Conservation (phyloP, 352 stramenopile genomes). For the Globisporangium okanoganense region DNA sequence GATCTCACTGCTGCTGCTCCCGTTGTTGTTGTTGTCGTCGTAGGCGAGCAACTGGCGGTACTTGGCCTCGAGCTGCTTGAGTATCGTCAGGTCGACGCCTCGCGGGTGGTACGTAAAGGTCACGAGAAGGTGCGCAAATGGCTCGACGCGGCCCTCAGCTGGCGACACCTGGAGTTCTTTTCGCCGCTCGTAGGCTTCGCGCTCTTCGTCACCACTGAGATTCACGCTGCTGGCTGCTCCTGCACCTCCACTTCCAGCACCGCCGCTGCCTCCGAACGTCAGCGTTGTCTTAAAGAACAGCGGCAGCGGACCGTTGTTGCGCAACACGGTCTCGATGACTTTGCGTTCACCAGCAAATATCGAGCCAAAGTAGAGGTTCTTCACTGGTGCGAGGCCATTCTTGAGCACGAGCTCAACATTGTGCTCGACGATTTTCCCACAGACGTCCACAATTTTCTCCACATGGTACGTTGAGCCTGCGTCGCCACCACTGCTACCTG, state of each 20-base stretch:
- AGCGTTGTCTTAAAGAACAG: constrained; percentile 60
- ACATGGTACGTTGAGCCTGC: constrained; percentile 11
- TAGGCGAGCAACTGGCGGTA: constrained; percentile 4
- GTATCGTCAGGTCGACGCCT: constrained; percentile 26
- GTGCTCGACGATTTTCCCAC: constrained; percentile 77
- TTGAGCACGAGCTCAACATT: constrained; percentile 75
- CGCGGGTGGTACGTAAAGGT: constrained; percentile 52
- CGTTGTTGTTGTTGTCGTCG: constrained; percentile 17
- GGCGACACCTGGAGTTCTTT: constrained; percentile 68
- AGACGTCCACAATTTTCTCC: constrained; percentile 81
- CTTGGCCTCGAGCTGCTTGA: constrained; percentile 26
- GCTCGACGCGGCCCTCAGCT: constrained; percentile 52
- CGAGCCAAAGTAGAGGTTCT: constrained; percentile 61
- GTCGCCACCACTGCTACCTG: not conserved
- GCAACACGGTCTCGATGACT: constrained; percentile 57
- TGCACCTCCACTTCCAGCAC: constrained; percentile 4
- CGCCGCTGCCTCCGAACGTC: constrained; percentile 28
- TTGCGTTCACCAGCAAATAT: constrained; percentile 62
- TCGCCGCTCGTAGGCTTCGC: constrained; percentile 56
- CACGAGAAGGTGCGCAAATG: constrained; percentile 40
- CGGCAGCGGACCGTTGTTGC: constrained; percentile 74
- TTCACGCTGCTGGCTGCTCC: not conserved
- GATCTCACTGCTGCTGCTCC: not conserved
- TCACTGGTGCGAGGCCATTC: constrained; percentile 38
- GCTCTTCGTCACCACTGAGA: constrained; percentile 40